These are phyloP conservation scores for Calocybe gangraenosa DNA, from an alignment of 768 basidiomycete genomes.

Conservation along the genomic window DNA sequence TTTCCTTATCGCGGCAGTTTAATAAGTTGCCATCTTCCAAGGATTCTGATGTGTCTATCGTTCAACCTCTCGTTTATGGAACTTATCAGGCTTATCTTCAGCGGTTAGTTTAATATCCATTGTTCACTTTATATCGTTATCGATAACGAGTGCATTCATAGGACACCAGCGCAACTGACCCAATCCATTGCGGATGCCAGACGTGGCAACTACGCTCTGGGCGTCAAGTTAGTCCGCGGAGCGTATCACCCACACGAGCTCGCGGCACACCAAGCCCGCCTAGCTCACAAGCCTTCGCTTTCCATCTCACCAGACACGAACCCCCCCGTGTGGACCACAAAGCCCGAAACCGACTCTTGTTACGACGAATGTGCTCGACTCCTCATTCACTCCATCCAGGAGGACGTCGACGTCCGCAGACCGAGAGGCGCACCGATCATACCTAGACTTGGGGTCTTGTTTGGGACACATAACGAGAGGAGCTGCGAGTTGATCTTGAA, in stretches of 20 bases:
- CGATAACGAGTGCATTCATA: no score
- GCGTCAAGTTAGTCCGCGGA: constrained; percentile 90
- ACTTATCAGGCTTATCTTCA: constrained; percentile 90
- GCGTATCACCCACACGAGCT: constrained; percentile 85
- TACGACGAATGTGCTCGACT: constrained; percentile 61
- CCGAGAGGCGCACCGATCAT: constrained; percentile 6
- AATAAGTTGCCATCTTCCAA: constrained; percentile 41
- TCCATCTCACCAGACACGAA: constrained; percentile 55
- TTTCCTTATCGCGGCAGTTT: constrained; percentile 73
- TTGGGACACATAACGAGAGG: constrained; percentile 84
- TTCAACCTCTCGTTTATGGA: constrained; percentile 71
- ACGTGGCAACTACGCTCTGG: constrained; percentile 65
- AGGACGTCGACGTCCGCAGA: constrained; percentile 27
- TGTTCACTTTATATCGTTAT: no score
- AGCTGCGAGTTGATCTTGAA: constrained; percentile 61
- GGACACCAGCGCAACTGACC: constrained; percentile 65
- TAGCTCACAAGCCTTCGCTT: constrained; percentile 20
- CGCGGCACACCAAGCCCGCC: constrained; percentile 34
- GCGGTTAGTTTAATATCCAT: constrained; percentile 39
- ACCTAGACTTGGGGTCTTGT: constrained; percentile 56
- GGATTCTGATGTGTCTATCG: constrained; percentile 9
- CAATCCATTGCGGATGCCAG: constrained; percentile 65
- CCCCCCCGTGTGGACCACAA: constrained; percentile 68
- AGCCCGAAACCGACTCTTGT: constrained; percentile 67
- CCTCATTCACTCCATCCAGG: constrained; percentile 52